These are phyloP conservation scores for Wickerhamomyces kurtzmanii DNA, from an alignment of 805 yeast genomes.

Conservation along the genomic window DNA sequence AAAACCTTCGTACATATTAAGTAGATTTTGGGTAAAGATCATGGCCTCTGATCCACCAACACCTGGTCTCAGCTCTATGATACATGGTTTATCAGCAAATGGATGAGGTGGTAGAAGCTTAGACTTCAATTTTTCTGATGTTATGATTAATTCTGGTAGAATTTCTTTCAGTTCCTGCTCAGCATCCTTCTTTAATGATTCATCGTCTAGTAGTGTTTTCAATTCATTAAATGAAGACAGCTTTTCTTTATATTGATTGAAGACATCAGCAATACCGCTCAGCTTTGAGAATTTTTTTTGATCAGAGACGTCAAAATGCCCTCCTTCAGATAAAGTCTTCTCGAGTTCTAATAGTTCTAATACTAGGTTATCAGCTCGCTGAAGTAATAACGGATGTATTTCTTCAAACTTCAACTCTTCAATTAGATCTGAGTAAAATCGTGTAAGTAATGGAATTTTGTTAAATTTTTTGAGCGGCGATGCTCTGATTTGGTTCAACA, in stretches of 20 bases:
- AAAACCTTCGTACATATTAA: constrained; percentile 73
- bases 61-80: constrained; percentile 87
- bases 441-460: too few species aligned
- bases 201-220: constrained; percentile 34
- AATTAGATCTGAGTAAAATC: constrained; percentile 6
- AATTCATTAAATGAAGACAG: constrained; percentile 25
- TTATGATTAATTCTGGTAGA: constrained; percentile 31
- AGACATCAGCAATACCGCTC: constrained; percentile 31
- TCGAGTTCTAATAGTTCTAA: constrained; percentile 33
- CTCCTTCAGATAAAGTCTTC: constrained; percentile 28
- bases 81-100: constrained; percentile 66
- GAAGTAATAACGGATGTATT: constrained; percentile 41
- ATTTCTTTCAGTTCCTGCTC: constrained; percentile 40
- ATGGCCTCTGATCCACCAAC: constrained; percentile 94
- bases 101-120: constrained; percentile 68
- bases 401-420: constrained; percentile 14
- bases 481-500: too few species aligned
- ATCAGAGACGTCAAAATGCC: constrained; percentile 31
- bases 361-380: constrained; percentile 33
- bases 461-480: too few species aligned
- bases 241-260: constrained; percentile 24
- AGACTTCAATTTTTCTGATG: constrained; percentile 38
- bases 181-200: constrained; percentile 48
- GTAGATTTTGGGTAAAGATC: constrained; percentile 71
- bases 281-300: constrained; percentile 40